Percentiles rank a stretch among this genome's conserved stretches.
phyloP scores from a whole-genome alignment of 306 rosid species.

The Casuarina glauca region DNA sequence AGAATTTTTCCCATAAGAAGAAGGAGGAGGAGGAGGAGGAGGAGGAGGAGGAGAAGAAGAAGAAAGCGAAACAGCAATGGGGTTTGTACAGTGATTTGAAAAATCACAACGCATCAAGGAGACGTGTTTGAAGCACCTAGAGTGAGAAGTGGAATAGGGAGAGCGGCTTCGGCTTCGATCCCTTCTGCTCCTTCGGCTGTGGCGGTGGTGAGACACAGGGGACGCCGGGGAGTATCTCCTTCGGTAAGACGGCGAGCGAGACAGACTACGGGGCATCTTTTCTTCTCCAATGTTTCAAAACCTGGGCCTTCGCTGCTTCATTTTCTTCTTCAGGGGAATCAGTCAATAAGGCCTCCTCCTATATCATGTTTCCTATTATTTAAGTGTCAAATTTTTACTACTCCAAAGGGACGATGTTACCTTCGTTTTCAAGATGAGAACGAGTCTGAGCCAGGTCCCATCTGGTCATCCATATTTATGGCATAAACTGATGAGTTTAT shows the following conservation, averaged over 20 bases:
- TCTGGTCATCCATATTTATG: no score
- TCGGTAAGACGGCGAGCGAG: conserved; percentile 58
- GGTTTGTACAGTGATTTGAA: no score
- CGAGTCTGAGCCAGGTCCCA: no score
- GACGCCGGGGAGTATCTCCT: conserved; percentile 39
- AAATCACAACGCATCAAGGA: no score
- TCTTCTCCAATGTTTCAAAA: neutral
- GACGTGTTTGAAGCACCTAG: conserved; percentile 22
- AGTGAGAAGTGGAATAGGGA: conserved; percentile 33
- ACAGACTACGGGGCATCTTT: conserved; percentile 54
- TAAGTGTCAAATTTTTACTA: no score
- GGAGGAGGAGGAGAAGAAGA: neutral
- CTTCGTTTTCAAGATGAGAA: no score
- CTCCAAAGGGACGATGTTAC: no score
- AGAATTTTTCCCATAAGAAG: neutral
- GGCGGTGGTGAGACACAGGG: conserved; percentile 37
- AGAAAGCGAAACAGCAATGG: no score
- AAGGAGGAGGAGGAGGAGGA: neutral
- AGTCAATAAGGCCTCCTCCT: no score
- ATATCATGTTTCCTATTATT: no score
- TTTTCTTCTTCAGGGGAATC: no score
- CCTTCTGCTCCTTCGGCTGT: conserved; percentile 44
- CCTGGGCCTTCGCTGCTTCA: neutral
- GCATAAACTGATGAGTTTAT: no score
- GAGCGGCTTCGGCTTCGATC: conserved; percentile 45